A percentile compares a stretch with the other conserved stretches of the same genome.
Conservation (phyloP, 371 early-diverging fungal genomes). For the Actinomucor elegans region DNA sequence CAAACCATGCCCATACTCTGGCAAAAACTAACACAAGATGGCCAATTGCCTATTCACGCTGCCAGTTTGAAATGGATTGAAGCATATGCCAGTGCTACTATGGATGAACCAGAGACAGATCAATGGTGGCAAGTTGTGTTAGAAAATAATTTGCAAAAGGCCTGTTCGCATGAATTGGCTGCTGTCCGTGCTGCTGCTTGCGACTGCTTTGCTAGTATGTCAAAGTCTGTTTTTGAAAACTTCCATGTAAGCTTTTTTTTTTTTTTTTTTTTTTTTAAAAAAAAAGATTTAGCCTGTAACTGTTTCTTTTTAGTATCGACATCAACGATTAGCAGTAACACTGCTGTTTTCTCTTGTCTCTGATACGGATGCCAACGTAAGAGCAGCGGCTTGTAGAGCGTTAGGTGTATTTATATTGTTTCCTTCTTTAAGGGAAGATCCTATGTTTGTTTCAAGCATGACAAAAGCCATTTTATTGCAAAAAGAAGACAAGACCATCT, state of each 20-base stretch:
- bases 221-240: slow-evolving; percentile 42
- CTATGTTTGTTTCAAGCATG: slow-evolving; percentile 57
- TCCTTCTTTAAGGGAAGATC: slow-evolving; percentile 57
- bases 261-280: background rate
- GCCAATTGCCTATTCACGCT: slow-evolving; percentile 1
- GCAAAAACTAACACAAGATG: slow-evolving; percentile 5
- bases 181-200: slow-evolving; percentile 59
- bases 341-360: slow-evolving; percentile 52
- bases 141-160: slow-evolving; percentile 48
- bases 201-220: slow-evolving; percentile 63
- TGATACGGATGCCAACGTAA: slow-evolving; percentile 56
- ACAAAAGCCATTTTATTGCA: slow-evolving; percentile 44
- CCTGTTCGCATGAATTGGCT: slow-evolving; percentile 40
- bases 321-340: slow-evolving; percentile 49
- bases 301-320: slow-evolving; percentile 31
- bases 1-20: slow-evolving; percentile 13
- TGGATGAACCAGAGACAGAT: background rate
- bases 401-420: slow-evolving; percentile 68
- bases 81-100: slow-evolving; percentile 35
- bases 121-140: slow-evolving; percentile 56
- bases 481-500: slow-evolving; percentile 49
- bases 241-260: slow-evolving; percentile 43
- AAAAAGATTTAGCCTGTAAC: background rate
- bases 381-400: slow-evolving; percentile 71
- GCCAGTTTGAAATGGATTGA: slow-evolving; percentile 43